Percentiles rank a stretch among this genome's conserved stretches.
These are phyloP conservation scores for Lagenaria siceraria DNA, from an alignment of 306 rosid genomes.

Conservation along the genomic window DNA sequence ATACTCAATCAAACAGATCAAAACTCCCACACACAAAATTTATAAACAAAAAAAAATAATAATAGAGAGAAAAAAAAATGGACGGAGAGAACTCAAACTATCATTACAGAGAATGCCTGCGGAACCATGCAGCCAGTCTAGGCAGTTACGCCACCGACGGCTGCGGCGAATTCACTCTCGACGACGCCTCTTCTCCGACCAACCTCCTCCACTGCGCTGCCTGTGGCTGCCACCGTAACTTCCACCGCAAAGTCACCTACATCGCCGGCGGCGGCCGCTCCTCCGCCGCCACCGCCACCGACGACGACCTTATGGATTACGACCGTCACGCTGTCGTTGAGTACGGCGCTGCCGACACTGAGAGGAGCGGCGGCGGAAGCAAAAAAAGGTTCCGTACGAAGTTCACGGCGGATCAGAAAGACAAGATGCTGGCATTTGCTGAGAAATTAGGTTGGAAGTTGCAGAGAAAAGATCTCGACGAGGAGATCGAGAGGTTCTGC, in stretches of 20 bases:
- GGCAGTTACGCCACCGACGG: slow-evolving; percentile 96
- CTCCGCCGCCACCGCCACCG: neutral
- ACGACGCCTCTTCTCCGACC: slow-evolving; percentile 9
- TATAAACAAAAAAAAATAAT: neutral
- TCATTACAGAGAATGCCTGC: slow-evolving; percentile 53
- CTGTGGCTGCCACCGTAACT: slow-evolving; percentile 83
- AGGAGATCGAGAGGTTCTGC: slow-evolving; percentile 6
- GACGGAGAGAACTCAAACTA: slow-evolving; percentile 26
- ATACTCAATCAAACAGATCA: neutral
- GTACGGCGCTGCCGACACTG: slow-evolving; percentile 3
- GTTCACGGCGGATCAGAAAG: slow-evolving; percentile 69
- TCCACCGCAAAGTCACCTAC: slow-evolving; percentile 54
- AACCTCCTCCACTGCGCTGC: slow-evolving; percentile 52
- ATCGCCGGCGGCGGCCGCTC: neutral
- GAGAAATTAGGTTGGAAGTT: slow-evolving; percentile 47
- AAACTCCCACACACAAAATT: neutral
- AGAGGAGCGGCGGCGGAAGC: neutral
- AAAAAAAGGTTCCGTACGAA: slow-evolving; percentile 68
- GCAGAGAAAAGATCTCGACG: slow-evolving; percentile 5
- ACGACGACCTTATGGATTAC: neutral
- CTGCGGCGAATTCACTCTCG: slow-evolving; percentile 71
- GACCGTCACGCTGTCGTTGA: slow-evolving; percentile 3
- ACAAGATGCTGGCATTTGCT: slow-evolving; percentile 77
- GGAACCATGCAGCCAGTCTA: slow-evolving; percentile 89
- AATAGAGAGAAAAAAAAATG: neutral